phyloP scores from a whole-genome alignment of 768 basidiomycete species.

The Imleria badia region DNA sequence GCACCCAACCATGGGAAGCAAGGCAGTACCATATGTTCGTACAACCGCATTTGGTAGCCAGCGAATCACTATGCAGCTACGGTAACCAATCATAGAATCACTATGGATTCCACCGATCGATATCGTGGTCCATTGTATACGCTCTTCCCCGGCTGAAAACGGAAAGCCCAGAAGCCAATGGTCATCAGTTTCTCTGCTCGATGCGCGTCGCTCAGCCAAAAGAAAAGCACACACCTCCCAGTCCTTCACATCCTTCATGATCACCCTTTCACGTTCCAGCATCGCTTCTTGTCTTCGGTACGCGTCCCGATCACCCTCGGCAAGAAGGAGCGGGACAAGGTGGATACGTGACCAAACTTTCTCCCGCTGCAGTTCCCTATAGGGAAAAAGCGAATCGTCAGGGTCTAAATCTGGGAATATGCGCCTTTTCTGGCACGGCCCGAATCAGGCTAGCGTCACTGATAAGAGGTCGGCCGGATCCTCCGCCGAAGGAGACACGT shows the following conservation, averaged over 20 bases:
- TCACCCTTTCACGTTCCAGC: constrained; percentile 74
- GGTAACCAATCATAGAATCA: constrained; percentile 48
- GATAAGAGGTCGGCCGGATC: constrained; percentile 49
- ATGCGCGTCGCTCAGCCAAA: constrained; percentile 25
- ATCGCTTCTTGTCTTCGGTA: constrained; percentile 82
- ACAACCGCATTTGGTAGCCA: constrained; percentile 1
- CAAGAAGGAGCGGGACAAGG: constrained; percentile 86
- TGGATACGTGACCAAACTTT: constrained; percentile 95
- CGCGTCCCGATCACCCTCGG: constrained; percentile 90
- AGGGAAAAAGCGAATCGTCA: constrained; percentile 30
- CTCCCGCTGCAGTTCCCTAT: constrained; percentile 91
- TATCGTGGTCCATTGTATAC: constrained; percentile 82
- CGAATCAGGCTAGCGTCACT: constrained; percentile 33
- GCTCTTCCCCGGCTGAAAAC: constrained; percentile 73
- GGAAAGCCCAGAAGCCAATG: constrained; percentile 3
- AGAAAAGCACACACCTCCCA: constrained; percentile 78
- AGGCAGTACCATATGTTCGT: constrained; percentile 20
- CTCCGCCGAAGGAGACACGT: constrained; percentile 60
- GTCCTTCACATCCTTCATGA: constrained; percentile 91
- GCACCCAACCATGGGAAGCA: constrained; percentile 1
- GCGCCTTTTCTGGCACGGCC: constrained; percentile 43
- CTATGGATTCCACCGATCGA: constrained; percentile 54
- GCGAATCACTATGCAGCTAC: constrained; percentile 8
- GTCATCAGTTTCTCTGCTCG: constrained; percentile 14
- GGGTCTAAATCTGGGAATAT: constrained; percentile 42